Base-by-base conservation (phyloP, 805 yeast species). In the Candida morakotiae region DNA sequence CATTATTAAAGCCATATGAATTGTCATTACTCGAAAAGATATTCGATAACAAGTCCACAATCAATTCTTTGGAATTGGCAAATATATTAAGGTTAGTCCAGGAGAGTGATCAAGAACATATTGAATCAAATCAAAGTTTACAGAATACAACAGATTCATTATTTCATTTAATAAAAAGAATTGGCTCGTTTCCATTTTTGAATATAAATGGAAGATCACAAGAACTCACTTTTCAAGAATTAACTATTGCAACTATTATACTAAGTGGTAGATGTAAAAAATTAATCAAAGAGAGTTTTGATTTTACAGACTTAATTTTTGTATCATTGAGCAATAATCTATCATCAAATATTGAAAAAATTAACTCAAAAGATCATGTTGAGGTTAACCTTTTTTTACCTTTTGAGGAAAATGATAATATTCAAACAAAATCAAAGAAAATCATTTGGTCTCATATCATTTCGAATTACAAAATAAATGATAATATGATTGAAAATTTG, bases 111-210 rank as follows among this genome's bases (percentile, higher is more conserved):
- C 5, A 24, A 10, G 29, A 47, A 0, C 28, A 36, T 14, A 41
- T 47, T 14, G 34, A 28, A n/a, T n/a, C n/a, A n/a, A n/a, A n/a
- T n/a, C n/a, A n/a, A n/a, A n/a, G n/a, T n/a, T n/a, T n/a, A n/a
- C n/a, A n/a, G n/a, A n/a, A n/a, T n/a, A n/a, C n/a, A n/a, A n/a
- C n/a, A n/a, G n/a, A n/a, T n/a, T 24, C 69, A 2, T 37, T 80
- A 0, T 68, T 67, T 48, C 55, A 61, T 5, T 54, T 73, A 4
- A 52, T 76, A 11, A 53, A 57, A 21, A 64, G 66, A 4, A 37
- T 82, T 20, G 68, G 77, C 1, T 59, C 60, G 19, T 74, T 71
- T 46, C 86, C 86, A 0, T 64, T 77, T 37, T 40, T 77, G 6
- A 53, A 58, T 16, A 64, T 62, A 13, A 44, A 52, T 21, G 53